Base-by-base conservation (phyloP, 2,329 filamentous ascomycete species). In the Shiraia bambusicola region DNA sequence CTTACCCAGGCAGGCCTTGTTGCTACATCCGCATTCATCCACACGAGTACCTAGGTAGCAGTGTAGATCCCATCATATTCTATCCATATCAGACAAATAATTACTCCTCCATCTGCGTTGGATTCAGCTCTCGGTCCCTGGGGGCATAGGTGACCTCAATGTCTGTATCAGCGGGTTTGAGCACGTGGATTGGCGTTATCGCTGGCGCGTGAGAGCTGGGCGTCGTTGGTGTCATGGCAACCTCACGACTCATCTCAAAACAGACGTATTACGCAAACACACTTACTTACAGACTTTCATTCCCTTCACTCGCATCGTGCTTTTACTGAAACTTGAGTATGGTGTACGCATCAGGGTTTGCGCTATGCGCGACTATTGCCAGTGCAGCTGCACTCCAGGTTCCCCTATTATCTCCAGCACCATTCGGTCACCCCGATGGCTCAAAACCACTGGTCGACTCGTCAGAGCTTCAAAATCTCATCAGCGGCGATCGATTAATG, bases 401-500 rank as follows among this genome's bases (percentile, higher is more conserved):
- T 3, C 64, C 64, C 1, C 45, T 67, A 5, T 47, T 67, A 3
- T 58, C 55, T 27, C 62, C 65, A 37, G 50, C 53, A 24, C 47
- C 54, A 11, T 45, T 65, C 16, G 53, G 55, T 7, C 45, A 54
- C 37, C 39, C 47, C 12, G 40, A 51, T 28, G 61, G 56, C 7
- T 50, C 51, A 19, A 65, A 65, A 37, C 63, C 63, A 24, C 39
- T 65, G 17, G 56, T 67, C 52, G 59, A 66, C 40, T 65, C 64
- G 3, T 55, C 61, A 9, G 63, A 58, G 33, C 55, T 70, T 16
- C 65, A 69, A 30, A 56, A 63, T 33, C 52, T 65, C 34, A 65
- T 70, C 49, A 67, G 61, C 12, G 56, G 56, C 12, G 59, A 69
- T 11, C 53, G 59, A 15, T 44, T 70, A 22, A 51, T 66, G 40